These are phyloP conservation scores for Sarcomyxa edulis DNA, from an alignment of 768 basidiomycete genomes.

Conservation along the genomic window DNA sequence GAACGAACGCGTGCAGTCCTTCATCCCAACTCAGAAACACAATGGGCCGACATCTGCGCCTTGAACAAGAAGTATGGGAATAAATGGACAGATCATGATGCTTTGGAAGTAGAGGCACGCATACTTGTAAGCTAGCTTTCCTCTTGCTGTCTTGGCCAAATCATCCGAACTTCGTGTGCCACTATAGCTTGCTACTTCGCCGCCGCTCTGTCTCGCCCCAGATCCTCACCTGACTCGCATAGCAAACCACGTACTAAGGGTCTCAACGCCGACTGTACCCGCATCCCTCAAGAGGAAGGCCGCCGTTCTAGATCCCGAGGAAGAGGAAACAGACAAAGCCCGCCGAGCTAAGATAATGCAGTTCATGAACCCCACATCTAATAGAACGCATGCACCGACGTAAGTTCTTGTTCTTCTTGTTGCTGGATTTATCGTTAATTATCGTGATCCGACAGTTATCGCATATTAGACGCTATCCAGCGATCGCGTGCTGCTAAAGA, in stretches of 20 bases:
- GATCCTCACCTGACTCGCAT: slow-evolving; percentile 72
- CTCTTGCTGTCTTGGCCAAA: slow-evolving; percentile 10
- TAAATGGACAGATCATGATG: slow-evolving; percentile 68
- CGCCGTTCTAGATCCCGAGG: slow-evolving; percentile 61
- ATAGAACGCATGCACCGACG: slow-evolving; percentile 46
- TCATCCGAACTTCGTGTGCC: slow-evolving; percentile 3
- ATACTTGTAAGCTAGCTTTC: slow-evolving; percentile 49
- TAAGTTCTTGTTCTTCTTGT: slow-evolving; percentile 20
- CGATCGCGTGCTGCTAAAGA: slow-evolving; percentile 8
- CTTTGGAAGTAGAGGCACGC: slow-evolving; percentile 69
- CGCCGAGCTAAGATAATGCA: slow-evolving; percentile 71
- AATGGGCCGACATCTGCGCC: slow-evolving; percentile 76
- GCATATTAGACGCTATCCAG: slow-evolving; percentile 48
- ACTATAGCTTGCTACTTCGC: slow-evolving; percentile 62
- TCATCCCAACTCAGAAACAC: slow-evolving; percentile 69
- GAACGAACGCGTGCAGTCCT: slow-evolving; percentile 68
- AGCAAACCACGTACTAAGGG: slow-evolving; percentile 68
- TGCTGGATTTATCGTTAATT: slow-evolving; percentile 5
- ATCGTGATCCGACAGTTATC: slow-evolving; percentile 34
- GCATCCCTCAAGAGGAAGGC: slow-evolving; percentile 76
- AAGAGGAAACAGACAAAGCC: slow-evolving; percentile 71
- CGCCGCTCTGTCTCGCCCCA: slow-evolving; percentile 76
- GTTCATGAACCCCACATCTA: slow-evolving; percentile 66
- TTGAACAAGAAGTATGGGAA: slow-evolving; percentile 52
- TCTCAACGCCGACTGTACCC: slow-evolving; percentile 69